Evolutionary conservation across 2,329 filamentous ascomycete genomes (phyloP), one percentile per base, ranked within the genome.

Genomic region (Microascus cirrosus): DNA sequence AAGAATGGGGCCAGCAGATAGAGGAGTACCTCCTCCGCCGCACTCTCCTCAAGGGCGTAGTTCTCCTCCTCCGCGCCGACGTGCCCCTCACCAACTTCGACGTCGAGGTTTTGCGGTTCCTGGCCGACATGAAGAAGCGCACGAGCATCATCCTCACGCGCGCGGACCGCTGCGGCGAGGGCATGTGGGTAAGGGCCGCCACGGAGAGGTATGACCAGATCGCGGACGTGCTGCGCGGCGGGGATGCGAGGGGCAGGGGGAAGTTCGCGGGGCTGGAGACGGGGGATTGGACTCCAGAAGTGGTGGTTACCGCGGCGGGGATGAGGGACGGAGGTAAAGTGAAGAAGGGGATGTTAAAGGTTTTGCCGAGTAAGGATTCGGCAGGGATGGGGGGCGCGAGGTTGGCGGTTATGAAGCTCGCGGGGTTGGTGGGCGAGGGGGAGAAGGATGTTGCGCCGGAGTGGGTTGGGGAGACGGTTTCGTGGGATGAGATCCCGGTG

Each of bases 131-230:
- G 3, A 71, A 72, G 11, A 71, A 77, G 34, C 70, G 70, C 56
- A 80, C 78, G 1, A 64, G 74, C 7, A 73, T 83, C 1, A 73
- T 83, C 4, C 65, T 84, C 54, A 84, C 81, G 12, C 83, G 83
- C 67, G 78, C 76, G 15, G 81, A 84, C 63, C 82, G 82, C 62
- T 66, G 63, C 51, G 68, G 65, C 34, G 64, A 63, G 32, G 57
- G 25, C 1, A 20, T 13, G 22, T 73, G 71, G 59, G 58, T 58
- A 5, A 50, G 56, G 1, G 61, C 70, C 45, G 68, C 68, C 0
- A 59, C 56, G 3, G 60, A 61, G 34, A 58, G 73, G n/a, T 65
- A 66, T 20, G 50, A 54, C 3, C 65, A 69, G 45, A 60, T 74
- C 52, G 32, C 59, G 3, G 58, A 58, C 2, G 59, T 70, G 6